Evolutionary conservation across 371 early-diverging fungal species (phyloP).

Genomic region (Capillidium rhysosporum): DNA sequence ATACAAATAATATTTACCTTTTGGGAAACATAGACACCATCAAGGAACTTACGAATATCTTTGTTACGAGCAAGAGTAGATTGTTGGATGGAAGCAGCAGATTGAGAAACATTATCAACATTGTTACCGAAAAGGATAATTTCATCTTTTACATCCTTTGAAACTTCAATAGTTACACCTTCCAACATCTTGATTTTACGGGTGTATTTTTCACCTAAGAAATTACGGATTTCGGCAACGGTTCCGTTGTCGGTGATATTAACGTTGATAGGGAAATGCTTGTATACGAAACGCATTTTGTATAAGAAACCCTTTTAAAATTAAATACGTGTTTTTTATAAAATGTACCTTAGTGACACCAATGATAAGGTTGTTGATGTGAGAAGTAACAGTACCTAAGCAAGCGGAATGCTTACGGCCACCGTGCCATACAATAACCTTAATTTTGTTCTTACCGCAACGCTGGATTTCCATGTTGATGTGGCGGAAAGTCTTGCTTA

Average conservation of each 20-base stretch:
- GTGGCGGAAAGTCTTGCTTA: constrained; percentile 87
- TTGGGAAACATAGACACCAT: constrained; percentile 97
- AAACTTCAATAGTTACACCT: constrained; percentile 73
- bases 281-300: constrained; percentile 98
- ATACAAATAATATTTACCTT: constrained; percentile 10
- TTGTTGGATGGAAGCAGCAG: constrained; percentile 77
- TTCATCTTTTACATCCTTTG: constrained; percentile 91
- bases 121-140: constrained; percentile 90
- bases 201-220: constrained; percentile 95
- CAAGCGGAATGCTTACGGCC: constrained; percentile 94
- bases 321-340: background rate
- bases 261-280: constrained; percentile 99
- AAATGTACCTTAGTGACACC: constrained; percentile 81
- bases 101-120: constrained; percentile 94
- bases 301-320: constrained; percentile 83
- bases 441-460: constrained; percentile 40
- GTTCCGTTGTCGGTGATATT: constrained; percentile 69
- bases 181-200: constrained; percentile 79
- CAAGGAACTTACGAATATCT: constrained; percentile 99
- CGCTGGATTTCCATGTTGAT: constrained; percentile 75
- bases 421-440: constrained; percentile 92
- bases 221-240: constrained; percentile 96
- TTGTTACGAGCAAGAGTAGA: constrained; percentile 72
- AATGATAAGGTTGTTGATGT: constrained; percentile 94
- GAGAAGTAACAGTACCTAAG: constrained; percentile 93